Base-by-base conservation (phyloP, 805 yeast species). In the Schizosaccharomyces octosporus region DNA sequence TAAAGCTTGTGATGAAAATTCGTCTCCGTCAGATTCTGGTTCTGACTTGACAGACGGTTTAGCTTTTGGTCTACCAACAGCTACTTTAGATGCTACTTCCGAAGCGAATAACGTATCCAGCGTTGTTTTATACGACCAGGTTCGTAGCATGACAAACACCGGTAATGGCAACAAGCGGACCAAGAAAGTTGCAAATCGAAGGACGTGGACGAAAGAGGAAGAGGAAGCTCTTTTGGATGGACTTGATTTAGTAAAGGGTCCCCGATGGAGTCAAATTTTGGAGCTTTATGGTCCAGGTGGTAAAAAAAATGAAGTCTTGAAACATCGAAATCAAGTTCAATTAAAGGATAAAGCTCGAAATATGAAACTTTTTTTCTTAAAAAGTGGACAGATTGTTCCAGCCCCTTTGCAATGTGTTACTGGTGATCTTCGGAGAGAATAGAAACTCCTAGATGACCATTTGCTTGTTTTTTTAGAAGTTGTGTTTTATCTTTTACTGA, bases 211-310 rank as follows among this genome's bases (percentile, higher is more conserved):
- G 0, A 75, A 80, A 63, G 89, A 83, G 45, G 98, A 93, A 70
- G 97, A 93, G 68, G 81, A 78, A 42, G 93, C 96, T 0, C 75
- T 93, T 29, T 73, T 84, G 36, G 82, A 81, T 61, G 97, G 96
- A 0, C 74, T 93, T 63, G 84, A 85, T 65, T 71, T 70, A 24
- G 74, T 81, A 27, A 81, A 83, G 65, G 98, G 98, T 1, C 95
- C 97, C 0, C 87, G 84, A 65, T 93, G 98, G 98, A 77, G 95
- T 1, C 85, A 85, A 62, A 93, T 93, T 61, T 72, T 90, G 59
- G 95, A 86, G 67, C 72, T 85, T n/a, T 85, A 84, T 69, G 98
- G 98, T 1, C 85, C 95, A 3, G 97, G 97, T 7, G 98, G 98
- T 3, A 78, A 83, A 58, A 77, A 84, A 31, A 81, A 83, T 51